Conservation (phyloP, 495 filamentous ascomycete genomes). For the Parathielavia appendiculata region DNA sequence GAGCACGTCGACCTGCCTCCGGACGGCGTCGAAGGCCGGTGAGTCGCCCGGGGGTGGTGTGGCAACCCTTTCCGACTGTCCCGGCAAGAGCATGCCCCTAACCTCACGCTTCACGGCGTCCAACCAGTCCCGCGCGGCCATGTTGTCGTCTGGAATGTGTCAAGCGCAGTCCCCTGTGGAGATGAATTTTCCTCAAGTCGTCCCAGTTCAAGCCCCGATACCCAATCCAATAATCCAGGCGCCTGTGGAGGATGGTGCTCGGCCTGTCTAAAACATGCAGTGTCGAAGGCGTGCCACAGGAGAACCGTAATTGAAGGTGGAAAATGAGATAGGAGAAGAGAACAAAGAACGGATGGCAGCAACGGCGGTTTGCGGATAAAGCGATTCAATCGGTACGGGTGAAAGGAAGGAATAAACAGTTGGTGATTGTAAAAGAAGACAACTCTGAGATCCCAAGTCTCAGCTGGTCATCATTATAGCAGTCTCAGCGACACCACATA, state of each 20-base stretch:
- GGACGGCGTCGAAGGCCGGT: not conserved
- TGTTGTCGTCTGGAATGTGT: not conserved
- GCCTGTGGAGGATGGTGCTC: not conserved
- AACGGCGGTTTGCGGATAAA: conserved; percentile 3
- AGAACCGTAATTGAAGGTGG: not conserved
- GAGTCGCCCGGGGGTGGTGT: not conserved
- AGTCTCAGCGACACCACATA: conserved; percentile 1
- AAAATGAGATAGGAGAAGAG: not conserved
- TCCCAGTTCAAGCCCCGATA: not conserved
- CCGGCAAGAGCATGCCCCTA: conserved; percentile 5
- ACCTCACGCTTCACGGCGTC: conserved; percentile 8
- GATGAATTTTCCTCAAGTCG: not conserved
- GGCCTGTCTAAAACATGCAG: not conserved
- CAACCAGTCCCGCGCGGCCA: conserved; percentile 13
- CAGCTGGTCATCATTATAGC: conserved; percentile 1
- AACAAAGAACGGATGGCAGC: conserved; percentile 8
- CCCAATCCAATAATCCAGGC: not conserved
- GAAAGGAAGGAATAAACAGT: conserved; percentile 15
- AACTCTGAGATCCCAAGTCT: not conserved
- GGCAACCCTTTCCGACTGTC: not conserved
- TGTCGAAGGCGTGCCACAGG: not conserved
- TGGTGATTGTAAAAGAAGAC: not conserved
- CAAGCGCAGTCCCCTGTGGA: not conserved
- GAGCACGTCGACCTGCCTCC: not conserved
- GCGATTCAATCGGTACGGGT: not conserved